Percentiles rank a stretch among this genome's conserved stretches.
These are phyloP conservation scores for Claviceps purpurea DNA, from an alignment of 2,329 filamentous ascomycete species.

Conservation along the genomic window DNA sequence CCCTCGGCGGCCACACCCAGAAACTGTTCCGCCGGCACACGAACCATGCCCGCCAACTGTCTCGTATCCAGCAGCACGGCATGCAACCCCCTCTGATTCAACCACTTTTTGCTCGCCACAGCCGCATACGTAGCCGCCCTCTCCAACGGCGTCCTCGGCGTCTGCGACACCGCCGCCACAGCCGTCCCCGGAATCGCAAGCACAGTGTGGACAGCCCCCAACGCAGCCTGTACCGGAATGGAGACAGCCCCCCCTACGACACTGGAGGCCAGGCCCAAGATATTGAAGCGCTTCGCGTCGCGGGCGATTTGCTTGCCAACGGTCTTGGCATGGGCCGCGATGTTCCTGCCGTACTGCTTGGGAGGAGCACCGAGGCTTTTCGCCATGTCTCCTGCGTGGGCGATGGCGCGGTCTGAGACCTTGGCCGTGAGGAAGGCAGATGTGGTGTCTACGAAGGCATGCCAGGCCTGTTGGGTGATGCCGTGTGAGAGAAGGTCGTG, in stretches of 20 bases:
- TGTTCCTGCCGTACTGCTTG: conserved; percentile 21
- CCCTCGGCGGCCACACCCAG: conserved; percentile 21
- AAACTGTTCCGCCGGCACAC: conserved; percentile 22
- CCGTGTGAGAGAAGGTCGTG: conserved; percentile 24
- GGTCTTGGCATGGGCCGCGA: conserved; percentile 22
- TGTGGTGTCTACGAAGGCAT: conserved; percentile 23
- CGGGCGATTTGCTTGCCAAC: conserved; percentile 22
- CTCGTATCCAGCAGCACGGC: conserved; percentile 22
- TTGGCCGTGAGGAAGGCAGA: conserved; percentile 33
- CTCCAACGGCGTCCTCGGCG: conserved; percentile 27
- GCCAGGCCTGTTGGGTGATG: conserved; percentile 22
- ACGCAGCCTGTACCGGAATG: conserved; percentile 26
- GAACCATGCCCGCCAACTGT: conserved; percentile 16
- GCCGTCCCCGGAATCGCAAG: conserved; percentile 21
- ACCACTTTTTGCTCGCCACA: conserved; percentile 31
- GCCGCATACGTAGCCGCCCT: conserved; percentile 27
- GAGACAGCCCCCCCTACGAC: conserved; percentile 24
- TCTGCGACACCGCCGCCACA: conserved; percentile 19
- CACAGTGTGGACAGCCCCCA: conserved; percentile 20
- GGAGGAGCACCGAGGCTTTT: conserved; percentile 22
- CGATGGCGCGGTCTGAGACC: conserved; percentile 28
- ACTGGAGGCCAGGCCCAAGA: conserved; percentile 24
- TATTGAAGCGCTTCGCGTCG: conserved; percentile 25
- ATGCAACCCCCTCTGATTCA: conserved; percentile 24
- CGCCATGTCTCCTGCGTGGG: conserved; percentile 28